A percentile compares a stretch with the other conserved stretches of the same genome.
phyloP scores from a whole-genome alignment of 257 asterid species.

The Sherardia arvensis region DNA sequence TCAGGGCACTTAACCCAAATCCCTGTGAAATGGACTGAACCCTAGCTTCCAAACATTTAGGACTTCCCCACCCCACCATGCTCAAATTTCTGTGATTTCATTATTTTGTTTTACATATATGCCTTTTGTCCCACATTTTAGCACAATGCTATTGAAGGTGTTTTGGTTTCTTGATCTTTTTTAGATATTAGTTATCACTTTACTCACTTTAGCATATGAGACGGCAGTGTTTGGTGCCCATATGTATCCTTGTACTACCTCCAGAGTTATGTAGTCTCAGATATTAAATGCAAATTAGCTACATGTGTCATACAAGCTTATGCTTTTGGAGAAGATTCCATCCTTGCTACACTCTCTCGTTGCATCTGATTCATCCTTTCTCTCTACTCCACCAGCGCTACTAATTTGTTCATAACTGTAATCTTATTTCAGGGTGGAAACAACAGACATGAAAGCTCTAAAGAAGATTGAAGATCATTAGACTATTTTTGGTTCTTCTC shows the following conservation, averaged over 20 bases:
- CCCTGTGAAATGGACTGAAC: too few relatives aligned
- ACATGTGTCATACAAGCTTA: not conserved
- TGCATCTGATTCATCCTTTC: not conserved
- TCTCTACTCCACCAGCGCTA: too few relatives aligned
- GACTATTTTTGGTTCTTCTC: not conserved
- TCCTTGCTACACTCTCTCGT: not conserved
- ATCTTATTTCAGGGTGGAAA: conserved; percentile 65
- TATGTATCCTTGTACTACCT: too few relatives aligned
- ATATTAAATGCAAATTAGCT: not conserved
- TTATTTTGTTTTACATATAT: too few relatives aligned
- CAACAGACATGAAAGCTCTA: conserved; percentile 95
- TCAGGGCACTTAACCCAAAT: too few relatives aligned
- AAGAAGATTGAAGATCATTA: conserved; percentile 83
- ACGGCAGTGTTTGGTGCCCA: not conserved
- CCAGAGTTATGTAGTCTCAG: not conserved
- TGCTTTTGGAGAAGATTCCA: not conserved
- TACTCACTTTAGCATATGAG: too few relatives aligned
- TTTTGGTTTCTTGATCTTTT: not conserved
- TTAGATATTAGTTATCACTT: not conserved
- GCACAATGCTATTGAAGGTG: not conserved
- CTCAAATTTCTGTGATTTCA: too few relatives aligned
- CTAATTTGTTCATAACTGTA: not conserved
- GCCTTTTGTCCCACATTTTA: not conserved
- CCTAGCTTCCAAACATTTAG: too few relatives aligned
- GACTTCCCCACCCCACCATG: too few relatives aligned